Conservation (phyloP, 768 basidiomycete species). For the Russula emetica region DNA sequence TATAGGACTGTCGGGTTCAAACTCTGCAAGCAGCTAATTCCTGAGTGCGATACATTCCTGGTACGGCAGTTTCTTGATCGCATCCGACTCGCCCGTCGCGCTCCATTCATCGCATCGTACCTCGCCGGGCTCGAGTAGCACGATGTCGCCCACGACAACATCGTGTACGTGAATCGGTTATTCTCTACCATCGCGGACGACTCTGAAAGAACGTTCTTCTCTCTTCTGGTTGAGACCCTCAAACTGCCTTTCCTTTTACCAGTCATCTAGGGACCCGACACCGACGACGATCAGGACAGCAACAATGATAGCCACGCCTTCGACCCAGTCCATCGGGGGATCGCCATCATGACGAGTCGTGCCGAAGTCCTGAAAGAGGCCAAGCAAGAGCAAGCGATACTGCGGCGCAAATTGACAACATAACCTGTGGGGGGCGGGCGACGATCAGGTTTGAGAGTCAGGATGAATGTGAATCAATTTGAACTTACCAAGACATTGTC, state of each 20-base stretch:
- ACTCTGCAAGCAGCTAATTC: too few species aligned
- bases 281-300: too few species aligned
- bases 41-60: too few species aligned
- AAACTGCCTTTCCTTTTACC: too few species aligned
- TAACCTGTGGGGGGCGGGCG: constrained; percentile 58
- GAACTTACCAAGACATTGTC: constrained; percentile 54
- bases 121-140: constrained; percentile 90
- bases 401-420: constrained; percentile 90
- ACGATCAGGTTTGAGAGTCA: constrained; percentile 30
- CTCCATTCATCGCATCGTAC: too few species aligned
- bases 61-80: too few species aligned
- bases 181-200: constrained; percentile 36
- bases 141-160: constrained; percentile 91
- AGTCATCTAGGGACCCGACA: too few species aligned
- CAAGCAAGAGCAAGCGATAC: too few species aligned
- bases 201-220: constrained; percentile 88
- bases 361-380: too few species aligned
- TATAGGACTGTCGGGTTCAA: too few species aligned
- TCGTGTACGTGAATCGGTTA: constrained; percentile 48
- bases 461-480: not conserved
- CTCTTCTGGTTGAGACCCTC: constrained; percentile 88
- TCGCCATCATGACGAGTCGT: constrained; percentile 50
- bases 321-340: constrained; percentile 95
- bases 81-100: too few species aligned
- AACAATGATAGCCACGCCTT: too few species aligned